phyloP scores from a whole-genome alignment of 2,329 filamentous ascomycete genomes.

The Escovopsis sp. region DNA sequence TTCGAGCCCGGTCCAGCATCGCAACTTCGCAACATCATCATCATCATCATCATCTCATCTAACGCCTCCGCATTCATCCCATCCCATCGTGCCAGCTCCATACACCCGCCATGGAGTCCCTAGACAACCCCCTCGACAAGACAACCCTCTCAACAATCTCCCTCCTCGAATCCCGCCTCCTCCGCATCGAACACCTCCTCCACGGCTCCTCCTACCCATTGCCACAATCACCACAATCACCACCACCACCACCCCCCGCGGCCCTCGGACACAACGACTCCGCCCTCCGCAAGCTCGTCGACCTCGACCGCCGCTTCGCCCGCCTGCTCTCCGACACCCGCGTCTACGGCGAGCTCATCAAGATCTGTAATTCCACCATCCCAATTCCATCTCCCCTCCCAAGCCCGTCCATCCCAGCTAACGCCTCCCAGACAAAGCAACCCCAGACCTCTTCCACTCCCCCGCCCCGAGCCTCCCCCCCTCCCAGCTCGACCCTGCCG shows the following conservation, averaged over 20 bases:
- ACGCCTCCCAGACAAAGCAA: constrained; percentile 30
- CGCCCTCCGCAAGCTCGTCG: constrained; percentile 28
- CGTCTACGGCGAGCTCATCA: constrained; percentile 44
- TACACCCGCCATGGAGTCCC: constrained; percentile 4
- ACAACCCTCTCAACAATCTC: constrained; percentile 40
- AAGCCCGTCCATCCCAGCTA: background rate
- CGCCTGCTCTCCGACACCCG: constrained; percentile 34
- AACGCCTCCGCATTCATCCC: background rate
- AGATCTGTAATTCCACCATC: constrained; percentile 35
- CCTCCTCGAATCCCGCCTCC: constrained; percentile 43
- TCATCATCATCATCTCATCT: background rate
- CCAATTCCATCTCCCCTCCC: background rate
- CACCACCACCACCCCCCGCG: constrained; percentile 13
- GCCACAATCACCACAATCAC: no score
- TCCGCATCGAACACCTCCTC: constrained; percentile 44
- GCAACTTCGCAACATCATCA: constrained; percentile 2
- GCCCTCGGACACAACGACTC: constrained; percentile 17
- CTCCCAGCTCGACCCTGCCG: constrained; percentile 34
- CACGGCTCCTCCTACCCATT: constrained; percentile 26
- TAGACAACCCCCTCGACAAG: constrained; percentile 30
- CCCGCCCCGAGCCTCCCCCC: constrained; percentile 24
- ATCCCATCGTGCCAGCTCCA: background rate
- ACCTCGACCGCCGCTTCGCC: constrained; percentile 40
- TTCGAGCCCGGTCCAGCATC: background rate
- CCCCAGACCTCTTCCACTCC: constrained; percentile 40